phyloP scores from a whole-genome alignment of 371 early-diverging fungal species.

The Apophysomyces ossiformis region DNA sequence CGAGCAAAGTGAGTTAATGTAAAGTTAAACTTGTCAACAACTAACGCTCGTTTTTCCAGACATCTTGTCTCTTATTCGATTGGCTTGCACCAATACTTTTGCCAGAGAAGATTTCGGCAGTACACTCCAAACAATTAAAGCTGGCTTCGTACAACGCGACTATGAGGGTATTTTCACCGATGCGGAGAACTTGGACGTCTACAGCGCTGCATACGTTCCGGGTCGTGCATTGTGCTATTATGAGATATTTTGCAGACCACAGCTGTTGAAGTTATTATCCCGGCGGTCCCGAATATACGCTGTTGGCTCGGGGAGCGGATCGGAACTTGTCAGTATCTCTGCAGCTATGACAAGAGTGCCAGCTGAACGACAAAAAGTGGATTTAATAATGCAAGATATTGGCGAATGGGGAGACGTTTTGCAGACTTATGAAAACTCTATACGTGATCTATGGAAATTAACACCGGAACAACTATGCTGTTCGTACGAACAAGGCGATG shows the following conservation, averaged over 20 bases:
- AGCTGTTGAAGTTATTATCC: conserved; percentile 54
- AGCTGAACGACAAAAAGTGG: conserved; percentile 51
- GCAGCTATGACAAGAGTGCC: conserved; percentile 71
- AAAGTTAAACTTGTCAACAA: neutral
- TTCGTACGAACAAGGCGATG: conserved; percentile 45
- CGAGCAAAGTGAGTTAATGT: conserved; percentile 53
- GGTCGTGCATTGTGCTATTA: conserved; percentile 88
- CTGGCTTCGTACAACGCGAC: conserved; percentile 79
- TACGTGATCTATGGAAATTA: conserved; percentile 40
- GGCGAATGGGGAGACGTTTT: conserved; percentile 64
- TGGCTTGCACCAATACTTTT: conserved; percentile 67
- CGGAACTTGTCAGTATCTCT: conserved; percentile 82
- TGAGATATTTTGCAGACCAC: conserved; percentile 67
- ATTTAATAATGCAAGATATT: conserved; percentile 72
- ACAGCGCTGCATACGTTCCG: conserved; percentile 86
- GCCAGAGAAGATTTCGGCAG: conserved; percentile 62
- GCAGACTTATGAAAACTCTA: conserved; percentile 33
- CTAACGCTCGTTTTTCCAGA: conserved; percentile 31
- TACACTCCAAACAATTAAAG: conserved; percentile 77
- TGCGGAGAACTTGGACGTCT: conserved; percentile 73
- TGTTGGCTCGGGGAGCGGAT: conserved; percentile 88
- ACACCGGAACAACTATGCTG: conserved; percentile 36
- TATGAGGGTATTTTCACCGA: conserved; percentile 85
- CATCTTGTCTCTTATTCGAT: conserved; percentile 70
- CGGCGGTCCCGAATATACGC: conserved; percentile 55